Percentiles rank a stretch among this genome's conserved stretches.
These are phyloP conservation scores for Leccinum rimulosum DNA, from an alignment of 768 basidiomycete species.

Conservation along the genomic window DNA sequence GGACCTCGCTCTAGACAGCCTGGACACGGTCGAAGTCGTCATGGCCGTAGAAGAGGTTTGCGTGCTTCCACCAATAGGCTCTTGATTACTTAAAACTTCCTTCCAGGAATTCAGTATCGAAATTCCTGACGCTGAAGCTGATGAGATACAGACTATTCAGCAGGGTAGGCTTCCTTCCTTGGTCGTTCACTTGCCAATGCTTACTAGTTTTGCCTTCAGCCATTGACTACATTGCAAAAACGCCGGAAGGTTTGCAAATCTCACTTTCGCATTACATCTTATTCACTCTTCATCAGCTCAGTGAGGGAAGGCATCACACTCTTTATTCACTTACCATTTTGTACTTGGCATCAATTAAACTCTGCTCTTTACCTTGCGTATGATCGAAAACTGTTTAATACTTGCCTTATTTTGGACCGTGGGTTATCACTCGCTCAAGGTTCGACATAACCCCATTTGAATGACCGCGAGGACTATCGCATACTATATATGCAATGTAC, in stretches of 20 bases:
- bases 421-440: conserved; percentile 7
- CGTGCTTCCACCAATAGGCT: conserved; percentile 1
- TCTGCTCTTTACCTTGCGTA: background rate
- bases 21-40: conserved; percentile 97
- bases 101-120: conserved; percentile 92
- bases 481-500: conserved; percentile 9
- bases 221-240: conserved; percentile 93
- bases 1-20: conserved; percentile 73
- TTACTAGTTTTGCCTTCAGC: conserved; percentile 45
- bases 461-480: background rate
- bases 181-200: background rate
- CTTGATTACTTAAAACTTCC: background rate
- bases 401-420: background rate
- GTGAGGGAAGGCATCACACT: conserved; percentile 30
- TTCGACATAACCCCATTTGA: conserved; percentile 9
- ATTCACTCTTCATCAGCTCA: conserved; percentile 40
- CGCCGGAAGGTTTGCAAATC: conserved; percentile 68
- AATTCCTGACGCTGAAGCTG: conserved; percentile 96
- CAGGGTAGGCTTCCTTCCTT: conserved; percentile 61
- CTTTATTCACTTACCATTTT: conserved; percentile 11
- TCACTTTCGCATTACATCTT: conserved; percentile 9
- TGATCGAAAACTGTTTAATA: background rate
- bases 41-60: conserved; percentile 96
- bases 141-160: conserved; percentile 87
- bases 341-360: conserved; percentile 22